Conservation (phyloP, 768 basidiomycete genomes). For the Mycena rebaudengoi region DNA sequence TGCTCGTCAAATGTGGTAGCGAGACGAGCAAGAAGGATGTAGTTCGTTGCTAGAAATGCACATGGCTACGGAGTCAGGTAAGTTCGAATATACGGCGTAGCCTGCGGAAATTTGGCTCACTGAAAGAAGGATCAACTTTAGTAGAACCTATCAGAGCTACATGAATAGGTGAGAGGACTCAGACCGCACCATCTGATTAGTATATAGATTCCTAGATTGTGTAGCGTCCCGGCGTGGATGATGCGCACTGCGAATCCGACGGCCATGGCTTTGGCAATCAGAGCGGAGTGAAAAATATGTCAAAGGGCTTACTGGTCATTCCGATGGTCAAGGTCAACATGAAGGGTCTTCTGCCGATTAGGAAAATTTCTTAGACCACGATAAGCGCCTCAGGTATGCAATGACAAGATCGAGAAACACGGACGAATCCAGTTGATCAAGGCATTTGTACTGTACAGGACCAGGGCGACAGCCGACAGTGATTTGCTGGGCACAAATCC, state of each 20-base stretch:
- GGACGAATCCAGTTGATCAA: background rate
- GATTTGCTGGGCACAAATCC: background rate
- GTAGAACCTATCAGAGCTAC: background rate
- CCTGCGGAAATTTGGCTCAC: background rate
- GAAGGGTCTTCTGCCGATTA: background rate
- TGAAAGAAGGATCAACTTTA: slow-evolving; percentile 1
- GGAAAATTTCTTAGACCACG: background rate
- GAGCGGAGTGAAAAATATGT: background rate
- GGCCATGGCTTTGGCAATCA: background rate
- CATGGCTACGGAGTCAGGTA: slow-evolving; percentile 52
- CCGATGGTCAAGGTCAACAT: background rate
- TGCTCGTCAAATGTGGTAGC: slow-evolving; percentile 42
- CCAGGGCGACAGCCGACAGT: background rate
- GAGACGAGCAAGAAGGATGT: slow-evolving; percentile 59
- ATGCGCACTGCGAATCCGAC: background rate
- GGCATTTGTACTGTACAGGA: background rate
- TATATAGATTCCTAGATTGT: background rate
- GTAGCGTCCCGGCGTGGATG: background rate
- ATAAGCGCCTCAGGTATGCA: too few relatives aligned
- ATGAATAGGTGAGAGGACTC: background rate
- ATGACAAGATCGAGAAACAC: background rate
- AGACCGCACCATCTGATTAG: slow-evolving; percentile 1
- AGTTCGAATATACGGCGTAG: background rate
- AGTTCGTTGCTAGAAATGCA: slow-evolving; percentile 63
- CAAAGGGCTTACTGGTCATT: background rate